Evolutionary conservation across 2,329 filamentous ascomycete species (phyloP).

Genomic region (Trichoderma arundinaceum): DNA sequence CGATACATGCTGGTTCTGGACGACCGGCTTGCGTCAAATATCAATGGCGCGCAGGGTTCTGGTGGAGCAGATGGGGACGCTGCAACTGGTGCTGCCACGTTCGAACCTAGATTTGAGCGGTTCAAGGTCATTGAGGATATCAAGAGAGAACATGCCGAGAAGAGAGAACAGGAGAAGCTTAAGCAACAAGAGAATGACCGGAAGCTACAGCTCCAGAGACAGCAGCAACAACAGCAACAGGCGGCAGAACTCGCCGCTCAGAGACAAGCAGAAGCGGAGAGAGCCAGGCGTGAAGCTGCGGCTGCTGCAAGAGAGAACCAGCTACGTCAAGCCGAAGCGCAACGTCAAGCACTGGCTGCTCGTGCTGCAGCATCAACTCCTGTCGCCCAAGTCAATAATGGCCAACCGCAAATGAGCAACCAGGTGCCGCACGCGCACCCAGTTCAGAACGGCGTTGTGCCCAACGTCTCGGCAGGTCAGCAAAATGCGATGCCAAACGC

Average conservation of each 20-base stretch:
- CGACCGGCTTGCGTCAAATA: slow-evolving; percentile 72
- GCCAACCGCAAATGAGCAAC: slow-evolving; percentile 36
- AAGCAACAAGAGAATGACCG: slow-evolving; percentile 66
- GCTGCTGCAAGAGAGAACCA: slow-evolving; percentile 46
- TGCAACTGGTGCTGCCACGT: slow-evolving; percentile 71
- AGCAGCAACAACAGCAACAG: slow-evolving; percentile 52
- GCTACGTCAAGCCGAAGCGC: slow-evolving; percentile 45
- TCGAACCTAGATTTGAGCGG: slow-evolving; percentile 84
- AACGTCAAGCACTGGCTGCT: slow-evolving; percentile 44
- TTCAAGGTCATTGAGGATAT: slow-evolving; percentile 93
- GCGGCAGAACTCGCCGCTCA: slow-evolving; percentile 52
- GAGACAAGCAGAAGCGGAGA: slow-evolving; percentile 52
- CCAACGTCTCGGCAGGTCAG: slow-evolving; percentile 36
- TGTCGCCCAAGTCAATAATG: slow-evolving; percentile 37
- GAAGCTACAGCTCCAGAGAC: slow-evolving; percentile 54
- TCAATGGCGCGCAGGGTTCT: slow-evolving; percentile 61
- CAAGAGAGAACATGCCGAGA: slow-evolving; percentile 76
- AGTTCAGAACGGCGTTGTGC: slow-evolving; percentile 47
- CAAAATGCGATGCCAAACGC: slow-evolving; percentile 48
- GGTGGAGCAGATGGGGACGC: slow-evolving; percentile 72
- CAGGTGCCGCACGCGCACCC: slow-evolving; percentile 46
- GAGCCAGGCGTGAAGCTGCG: slow-evolving; percentile 47
- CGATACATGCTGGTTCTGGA: slow-evolving; percentile 92
- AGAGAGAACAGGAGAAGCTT: slow-evolving; percentile 75
- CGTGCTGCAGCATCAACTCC: slow-evolving; percentile 39